phyloP scores from a whole-genome alignment of 495 filamentous ascomycete species.

The Extremus antarcticus region DNA sequence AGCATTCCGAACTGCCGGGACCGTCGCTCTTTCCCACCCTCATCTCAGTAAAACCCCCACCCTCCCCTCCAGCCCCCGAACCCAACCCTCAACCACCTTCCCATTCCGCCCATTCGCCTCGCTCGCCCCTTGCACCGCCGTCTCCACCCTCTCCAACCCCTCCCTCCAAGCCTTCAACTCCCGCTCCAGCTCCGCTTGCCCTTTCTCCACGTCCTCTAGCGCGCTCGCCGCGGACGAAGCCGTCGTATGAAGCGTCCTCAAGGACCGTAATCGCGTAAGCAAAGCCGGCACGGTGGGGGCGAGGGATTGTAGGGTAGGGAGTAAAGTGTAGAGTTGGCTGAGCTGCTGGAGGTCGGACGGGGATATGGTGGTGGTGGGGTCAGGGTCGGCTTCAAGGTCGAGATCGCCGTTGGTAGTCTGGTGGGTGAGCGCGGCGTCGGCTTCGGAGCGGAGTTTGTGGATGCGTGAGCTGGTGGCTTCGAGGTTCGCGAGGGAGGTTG shows the following conservation, averaged over 20 bases:
- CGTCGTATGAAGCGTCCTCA: conserved; percentile 75
- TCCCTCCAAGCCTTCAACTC: conserved; percentile 84
- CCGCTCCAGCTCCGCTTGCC: conserved; percentile 68
- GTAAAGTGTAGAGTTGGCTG: conserved; percentile 60
- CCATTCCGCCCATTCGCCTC: conserved; percentile 64
- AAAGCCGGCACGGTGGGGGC: conserved; percentile 75
- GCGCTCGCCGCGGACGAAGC: conserved; percentile 76
- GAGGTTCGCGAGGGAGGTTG: conserved; percentile 50
- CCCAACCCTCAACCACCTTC: conserved; percentile 73
- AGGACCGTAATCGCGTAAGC: conserved; percentile 71
- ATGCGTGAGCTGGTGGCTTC: conserved; percentile 66
- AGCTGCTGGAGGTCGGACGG: conserved; percentile 6
- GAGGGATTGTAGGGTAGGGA: conserved; percentile 81
- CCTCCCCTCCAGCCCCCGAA: conserved; percentile 64
- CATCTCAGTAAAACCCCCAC: conserved; percentile 6
- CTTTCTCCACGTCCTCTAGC: conserved; percentile 62
- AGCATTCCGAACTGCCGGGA: too few species aligned
- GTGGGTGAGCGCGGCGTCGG: conserved; percentile 41
- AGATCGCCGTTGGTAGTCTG: neutral
- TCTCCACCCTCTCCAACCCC: conserved; percentile 68
- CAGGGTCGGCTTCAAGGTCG: neutral
- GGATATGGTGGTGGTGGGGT: neutral
- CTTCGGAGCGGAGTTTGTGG: conserved; percentile 57
- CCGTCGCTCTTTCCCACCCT: too few species aligned
- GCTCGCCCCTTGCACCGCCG: conserved; percentile 56